phyloP scores from a whole-genome alignment of 176 grass and related monocot species.

The Oryza rufipogon region DNA sequence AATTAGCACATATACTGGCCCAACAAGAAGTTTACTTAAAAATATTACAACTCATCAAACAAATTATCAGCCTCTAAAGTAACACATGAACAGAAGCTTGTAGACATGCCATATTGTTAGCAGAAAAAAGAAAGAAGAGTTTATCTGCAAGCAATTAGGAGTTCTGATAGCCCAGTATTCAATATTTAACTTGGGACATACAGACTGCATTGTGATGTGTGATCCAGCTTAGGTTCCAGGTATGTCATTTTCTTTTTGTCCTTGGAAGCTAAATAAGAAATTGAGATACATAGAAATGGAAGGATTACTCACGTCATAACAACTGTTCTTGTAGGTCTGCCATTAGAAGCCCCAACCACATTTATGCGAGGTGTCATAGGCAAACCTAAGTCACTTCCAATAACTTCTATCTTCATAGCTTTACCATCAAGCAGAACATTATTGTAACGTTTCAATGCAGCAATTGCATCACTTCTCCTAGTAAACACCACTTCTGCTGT shows the following conservation, averaged over 20 bases:
- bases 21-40: not conserved
- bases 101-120: conserved; percentile 16
- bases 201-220: not conserved
- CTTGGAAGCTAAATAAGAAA: not conserved
- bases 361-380: conserved; percentile 71
- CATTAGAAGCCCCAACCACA: conserved; percentile 68
- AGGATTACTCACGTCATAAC: conserved; percentile 59
- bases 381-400: conserved; percentile 70
- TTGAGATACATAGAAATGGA: conserved; percentile 17
- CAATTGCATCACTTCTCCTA: conserved; percentile 84
- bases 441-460: conserved; percentile 82
- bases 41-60: not conserved
- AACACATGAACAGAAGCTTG: not conserved
- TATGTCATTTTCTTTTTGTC: not conserved
- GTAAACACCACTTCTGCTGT: conserved; percentile 85
- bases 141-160: not conserved
- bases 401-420: conserved; percentile 87
- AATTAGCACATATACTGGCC: not conserved
- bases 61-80: not conserved
- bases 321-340: conserved; percentile 77
- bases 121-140: conserved; percentile 2
- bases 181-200: not conserved
- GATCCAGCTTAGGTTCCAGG: not conserved
- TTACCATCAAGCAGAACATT: conserved; percentile 83
- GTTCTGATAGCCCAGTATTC: not conserved